These are phyloP conservation scores for Pyrenophora tritici-repentis DNA, from an alignment of 2,329 filamentous ascomycete genomes.

Conservation along the genomic window DNA sequence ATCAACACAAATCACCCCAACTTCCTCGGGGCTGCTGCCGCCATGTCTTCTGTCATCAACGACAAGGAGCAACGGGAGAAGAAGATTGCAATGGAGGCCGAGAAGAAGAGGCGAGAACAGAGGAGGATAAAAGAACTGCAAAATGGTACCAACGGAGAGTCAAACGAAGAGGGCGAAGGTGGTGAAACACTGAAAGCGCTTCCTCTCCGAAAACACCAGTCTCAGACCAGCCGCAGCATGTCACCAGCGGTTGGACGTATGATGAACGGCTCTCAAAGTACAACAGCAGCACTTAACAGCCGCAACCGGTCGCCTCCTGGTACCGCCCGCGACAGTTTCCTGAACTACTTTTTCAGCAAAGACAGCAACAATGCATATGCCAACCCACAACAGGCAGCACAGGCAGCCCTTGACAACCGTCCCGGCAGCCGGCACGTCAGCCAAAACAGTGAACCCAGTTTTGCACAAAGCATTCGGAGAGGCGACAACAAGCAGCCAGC, in stretches of 20 bases:
- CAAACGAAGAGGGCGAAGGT: slow-evolving; percentile 68
- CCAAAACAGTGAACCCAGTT: slow-evolving; percentile 78
- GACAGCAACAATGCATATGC: slow-evolving; percentile 66
- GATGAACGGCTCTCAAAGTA: slow-evolving; percentile 62
- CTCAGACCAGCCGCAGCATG: slow-evolving; percentile 73
- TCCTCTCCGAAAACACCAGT: slow-evolving; percentile 64
- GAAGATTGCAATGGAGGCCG: slow-evolving; percentile 77
- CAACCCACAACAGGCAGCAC: slow-evolving; percentile 49
- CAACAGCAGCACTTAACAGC: slow-evolving; percentile 68
- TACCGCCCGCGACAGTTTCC: slow-evolving; percentile 83
- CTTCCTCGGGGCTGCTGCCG: slow-evolving; percentile 93
- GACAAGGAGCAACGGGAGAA: slow-evolving; percentile 94
- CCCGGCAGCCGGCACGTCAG: slow-evolving; percentile 70
- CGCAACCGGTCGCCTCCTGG: slow-evolving; percentile 64
- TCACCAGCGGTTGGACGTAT: slow-evolving; percentile 73
- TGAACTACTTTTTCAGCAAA: slow-evolving; percentile 99
- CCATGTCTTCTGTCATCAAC: slow-evolving; percentile 95
- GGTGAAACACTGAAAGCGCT: slow-evolving; percentile 60
- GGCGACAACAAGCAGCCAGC: slow-evolving; percentile 61
- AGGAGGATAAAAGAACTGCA: slow-evolving; percentile 77
- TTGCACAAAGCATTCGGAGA: slow-evolving; percentile 80
- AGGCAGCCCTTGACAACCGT: slow-evolving; percentile 44
- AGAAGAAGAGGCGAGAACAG: slow-evolving; percentile 83
- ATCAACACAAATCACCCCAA: slow-evolving; percentile 99
- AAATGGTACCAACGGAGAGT: slow-evolving; percentile 64